These are phyloP conservation scores for Trematosphaeria pertusa DNA, from an alignment of 2,329 filamentous ascomycete genomes.

Conservation along the genomic window DNA sequence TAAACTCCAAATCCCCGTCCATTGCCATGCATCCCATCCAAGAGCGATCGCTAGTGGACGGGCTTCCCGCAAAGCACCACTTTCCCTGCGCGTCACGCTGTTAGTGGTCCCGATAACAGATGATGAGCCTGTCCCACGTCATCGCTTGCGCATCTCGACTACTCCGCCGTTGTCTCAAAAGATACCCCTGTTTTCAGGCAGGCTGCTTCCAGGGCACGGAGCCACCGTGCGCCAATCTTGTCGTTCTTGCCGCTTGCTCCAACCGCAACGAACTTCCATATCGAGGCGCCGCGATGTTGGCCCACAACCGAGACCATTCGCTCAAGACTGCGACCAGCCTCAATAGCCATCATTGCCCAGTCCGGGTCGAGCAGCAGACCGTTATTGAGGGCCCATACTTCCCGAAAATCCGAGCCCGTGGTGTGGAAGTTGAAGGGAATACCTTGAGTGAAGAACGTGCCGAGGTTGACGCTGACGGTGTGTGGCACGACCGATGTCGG, in stretches of 20 bases:
- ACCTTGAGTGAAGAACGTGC: slow-evolving; percentile 13
- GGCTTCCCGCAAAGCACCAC: too few species aligned
- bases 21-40: too few species aligned
- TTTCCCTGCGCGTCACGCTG: too few species aligned
- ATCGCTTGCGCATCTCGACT: too few species aligned
- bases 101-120: too few species aligned
- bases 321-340: slow-evolving; percentile 1
- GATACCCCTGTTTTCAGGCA: too few species aligned
- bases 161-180: too few species aligned
- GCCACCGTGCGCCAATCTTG: too few species aligned
- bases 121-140: too few species aligned
- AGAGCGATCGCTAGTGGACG: too few species aligned
- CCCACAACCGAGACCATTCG: slow-evolving; percentile 3
- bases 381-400: slow-evolving; percentile 3
- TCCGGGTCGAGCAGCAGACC: background rate
- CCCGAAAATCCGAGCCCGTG: background rate
- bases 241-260: background rate
- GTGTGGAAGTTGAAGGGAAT: slow-evolving; percentile 18
- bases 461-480: slow-evolving; percentile 13
- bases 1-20: too few species aligned
- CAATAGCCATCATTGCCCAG: background rate
- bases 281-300: slow-evolving; percentile 3
- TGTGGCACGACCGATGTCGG: background rate
- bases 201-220: too few species aligned
- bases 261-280: slow-evolving; percentile 6